Percentiles rank a stretch among this genome's conserved stretches.
Conservation (phyloP, 306 rosid species). For the Abrus pulchellus region DNA sequence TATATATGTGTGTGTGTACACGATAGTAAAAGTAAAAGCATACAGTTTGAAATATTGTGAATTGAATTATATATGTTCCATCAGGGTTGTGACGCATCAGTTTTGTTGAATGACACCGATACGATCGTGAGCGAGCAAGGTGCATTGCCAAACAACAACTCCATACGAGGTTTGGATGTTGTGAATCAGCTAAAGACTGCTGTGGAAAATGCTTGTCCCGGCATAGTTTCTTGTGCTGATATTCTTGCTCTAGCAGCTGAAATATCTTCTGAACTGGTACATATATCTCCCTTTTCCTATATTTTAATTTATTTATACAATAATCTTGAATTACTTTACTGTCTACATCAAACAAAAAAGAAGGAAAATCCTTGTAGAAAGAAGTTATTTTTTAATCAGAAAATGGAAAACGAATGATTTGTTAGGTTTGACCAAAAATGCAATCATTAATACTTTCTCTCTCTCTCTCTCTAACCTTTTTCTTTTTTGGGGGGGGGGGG, state of each 20-base stretch:
- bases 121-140: constrained; percentile 62
- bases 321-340: neutral
- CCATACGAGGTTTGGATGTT: constrained; percentile 65
- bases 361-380: neutral
- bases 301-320: neutral
- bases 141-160: constrained; percentile 56
- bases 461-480: no score
- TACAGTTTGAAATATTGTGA: neutral
- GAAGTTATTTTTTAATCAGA: neutral
- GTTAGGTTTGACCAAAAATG: no score
- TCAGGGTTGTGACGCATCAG: constrained; percentile 75
- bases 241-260: constrained; percentile 65
- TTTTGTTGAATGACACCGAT: constrained; percentile 58
- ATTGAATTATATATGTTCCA: neutral
- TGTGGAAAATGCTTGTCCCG: constrained; percentile 59
- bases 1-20: neutral
- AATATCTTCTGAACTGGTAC: constrained; percentile 57
- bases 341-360: neutral
- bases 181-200: constrained; percentile 63
- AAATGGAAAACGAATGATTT: no score
- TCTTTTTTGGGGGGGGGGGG: no score
- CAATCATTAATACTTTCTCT: no score
- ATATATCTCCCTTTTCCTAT: neutral
- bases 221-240: constrained; percentile 67
- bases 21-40: neutral